Percentiles rank a stretch among this genome's conserved stretches.
Conservation (phyloP, 768 basidiomycete genomes). For the Mycena galericulata region DNA sequence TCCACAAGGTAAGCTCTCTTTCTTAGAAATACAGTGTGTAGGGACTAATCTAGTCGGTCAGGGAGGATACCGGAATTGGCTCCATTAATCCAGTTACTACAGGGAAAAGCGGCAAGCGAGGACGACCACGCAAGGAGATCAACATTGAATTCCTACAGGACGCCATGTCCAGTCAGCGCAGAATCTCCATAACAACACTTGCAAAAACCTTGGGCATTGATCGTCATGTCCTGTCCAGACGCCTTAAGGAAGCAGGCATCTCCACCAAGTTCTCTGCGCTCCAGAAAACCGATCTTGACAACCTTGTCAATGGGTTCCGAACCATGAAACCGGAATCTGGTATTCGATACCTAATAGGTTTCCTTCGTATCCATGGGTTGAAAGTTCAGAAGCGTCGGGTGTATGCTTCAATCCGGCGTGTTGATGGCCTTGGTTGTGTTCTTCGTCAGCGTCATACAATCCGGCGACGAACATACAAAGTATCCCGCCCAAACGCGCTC, state of each 20-base stretch:
- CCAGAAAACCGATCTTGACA: neutral
- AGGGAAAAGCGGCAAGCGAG: neutral
- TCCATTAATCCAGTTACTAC: neutral
- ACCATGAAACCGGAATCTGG: slow-evolving; percentile 27
- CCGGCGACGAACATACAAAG: slow-evolving; percentile 29
- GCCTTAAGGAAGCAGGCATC: too few species aligned
- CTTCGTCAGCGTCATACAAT: slow-evolving; percentile 32
- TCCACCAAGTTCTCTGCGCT: neutral
- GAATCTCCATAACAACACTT: neutral
- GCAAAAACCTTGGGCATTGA: neutral
- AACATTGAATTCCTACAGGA: neutral
- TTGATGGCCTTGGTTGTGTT: slow-evolving; percentile 35
- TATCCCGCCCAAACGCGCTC: slow-evolving; percentile 32
- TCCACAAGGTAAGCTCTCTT: neutral
- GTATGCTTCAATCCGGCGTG: slow-evolving; percentile 27
- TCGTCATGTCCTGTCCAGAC: neutral
- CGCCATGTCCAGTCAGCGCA: neutral
- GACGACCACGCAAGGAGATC: neutral
- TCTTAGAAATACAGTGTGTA: neutral
- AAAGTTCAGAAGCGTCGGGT: slow-evolving; percentile 34
- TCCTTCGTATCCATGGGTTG: slow-evolving; percentile 34
- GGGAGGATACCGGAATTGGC: neutral
- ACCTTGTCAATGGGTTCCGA: neutral
- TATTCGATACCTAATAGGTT: slow-evolving; percentile 37
- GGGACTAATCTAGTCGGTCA: neutral